Conservation (phyloP, 2,329 filamentous ascomycete genomes). For the Pseudocercospora eumusae region DNA sequence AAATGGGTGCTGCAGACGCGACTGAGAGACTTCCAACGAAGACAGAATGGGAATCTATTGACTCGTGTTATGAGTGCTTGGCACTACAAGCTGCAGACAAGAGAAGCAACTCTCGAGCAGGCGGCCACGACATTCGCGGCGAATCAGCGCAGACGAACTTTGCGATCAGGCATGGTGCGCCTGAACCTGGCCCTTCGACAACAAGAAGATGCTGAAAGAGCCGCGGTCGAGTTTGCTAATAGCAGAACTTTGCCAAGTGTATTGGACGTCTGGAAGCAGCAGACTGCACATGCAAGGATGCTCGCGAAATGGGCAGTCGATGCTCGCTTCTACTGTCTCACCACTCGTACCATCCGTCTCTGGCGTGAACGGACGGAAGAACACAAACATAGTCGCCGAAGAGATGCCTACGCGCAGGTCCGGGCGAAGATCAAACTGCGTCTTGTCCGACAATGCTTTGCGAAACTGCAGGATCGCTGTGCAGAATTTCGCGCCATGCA, state of each 20-base stretch:
- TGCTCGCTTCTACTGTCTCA: conserved; percentile 59
- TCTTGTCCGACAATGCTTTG: conserved; percentile 50
- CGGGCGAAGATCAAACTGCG: conserved; percentile 57
- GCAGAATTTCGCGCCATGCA: conserved; percentile 42
- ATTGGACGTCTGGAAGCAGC: conserved; percentile 41
- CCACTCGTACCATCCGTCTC: conserved; percentile 51
- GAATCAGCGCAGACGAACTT: conserved; percentile 32
- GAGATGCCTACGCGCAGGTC: conserved; percentile 58
- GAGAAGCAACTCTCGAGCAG: conserved; percentile 22
- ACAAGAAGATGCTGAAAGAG: conserved; percentile 40
- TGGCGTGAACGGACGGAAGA: conserved; percentile 56
- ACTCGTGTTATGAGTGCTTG: conserved; percentile 26
- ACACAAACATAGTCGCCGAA: conserved; percentile 54
- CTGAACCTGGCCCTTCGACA: conserved; percentile 35
- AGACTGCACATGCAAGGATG: conserved; percentile 47
- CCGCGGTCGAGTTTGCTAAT: conserved; percentile 47
- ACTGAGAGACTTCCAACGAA: conserved; percentile 44
- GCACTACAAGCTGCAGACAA: conserved; percentile 19
- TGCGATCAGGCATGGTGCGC: conserved; percentile 34
- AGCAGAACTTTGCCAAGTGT: conserved; percentile 43
- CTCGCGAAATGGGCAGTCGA: conserved; percentile 57
- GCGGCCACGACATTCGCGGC: conserved; percentile 31
- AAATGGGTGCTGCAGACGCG: conserved; percentile 61
- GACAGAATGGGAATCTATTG: conserved; percentile 35
- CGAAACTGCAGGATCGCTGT: conserved; percentile 43